These are phyloP conservation scores for Microbotryomycetes sp. DNA, from an alignment of 1,284 basidiomycete genomes.

Conservation along the genomic window DNA sequence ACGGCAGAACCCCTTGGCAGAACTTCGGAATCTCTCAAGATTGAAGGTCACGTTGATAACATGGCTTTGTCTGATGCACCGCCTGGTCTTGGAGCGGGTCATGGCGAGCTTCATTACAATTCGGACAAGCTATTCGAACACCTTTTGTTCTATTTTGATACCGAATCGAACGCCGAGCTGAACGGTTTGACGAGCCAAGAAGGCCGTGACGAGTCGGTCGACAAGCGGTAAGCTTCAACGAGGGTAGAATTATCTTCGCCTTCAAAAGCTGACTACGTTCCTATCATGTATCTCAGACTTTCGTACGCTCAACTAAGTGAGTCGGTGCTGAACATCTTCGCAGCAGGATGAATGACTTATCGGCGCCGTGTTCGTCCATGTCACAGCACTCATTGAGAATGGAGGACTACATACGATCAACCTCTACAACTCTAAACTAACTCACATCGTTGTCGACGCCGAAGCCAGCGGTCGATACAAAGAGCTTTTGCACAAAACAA, in stretches of 20 bases:
- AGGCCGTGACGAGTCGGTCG: neutral
- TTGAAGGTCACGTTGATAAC: neutral
- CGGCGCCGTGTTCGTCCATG: too few species aligned
- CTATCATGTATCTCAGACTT: neutral
- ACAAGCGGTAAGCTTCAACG: neutral
- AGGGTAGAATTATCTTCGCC: constrained; percentile 47
- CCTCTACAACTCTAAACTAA: constrained; percentile 66
- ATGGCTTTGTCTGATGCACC: neutral
- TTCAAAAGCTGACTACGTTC: constrained; percentile 48
- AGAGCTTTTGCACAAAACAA: constrained; percentile 12
- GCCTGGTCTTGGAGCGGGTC: constrained; percentile 20
- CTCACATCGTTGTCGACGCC: constrained; percentile 70
- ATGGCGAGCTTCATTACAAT: constrained; percentile 7
- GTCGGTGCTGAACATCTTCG: neutral
- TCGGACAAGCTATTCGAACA: constrained; percentile 17
- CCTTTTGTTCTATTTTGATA: constrained; percentile 74
- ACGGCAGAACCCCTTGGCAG: neutral
- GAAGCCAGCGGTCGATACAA: constrained; percentile 12
- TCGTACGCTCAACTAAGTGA: neutral
- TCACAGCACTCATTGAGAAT: constrained; percentile 54
- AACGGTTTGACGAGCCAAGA: constrained; percentile 54
- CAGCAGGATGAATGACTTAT: neutral
- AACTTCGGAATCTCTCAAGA: neutral
- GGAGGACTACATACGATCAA: constrained; percentile 61
- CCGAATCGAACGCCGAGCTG: constrained; percentile 59